Evolutionary conservation across 169 alveolate species (phyloP).

Genomic region (Plasmodium sp.): DNA sequence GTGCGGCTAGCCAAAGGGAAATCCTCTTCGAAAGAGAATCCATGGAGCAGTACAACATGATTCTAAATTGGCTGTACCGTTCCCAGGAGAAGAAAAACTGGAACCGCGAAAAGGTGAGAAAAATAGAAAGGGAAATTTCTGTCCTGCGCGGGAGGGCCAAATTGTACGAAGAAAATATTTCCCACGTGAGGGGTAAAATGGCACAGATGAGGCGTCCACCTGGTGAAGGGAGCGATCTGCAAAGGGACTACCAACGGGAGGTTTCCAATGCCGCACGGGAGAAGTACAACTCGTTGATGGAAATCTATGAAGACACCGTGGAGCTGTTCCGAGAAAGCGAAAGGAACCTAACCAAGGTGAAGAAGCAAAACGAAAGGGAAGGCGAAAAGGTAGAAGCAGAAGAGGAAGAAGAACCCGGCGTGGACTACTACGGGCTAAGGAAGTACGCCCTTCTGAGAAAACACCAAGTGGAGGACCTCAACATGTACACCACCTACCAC

Average conservation of each 20-base stretch:
- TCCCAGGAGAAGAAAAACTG: neutral
- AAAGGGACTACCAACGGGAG: neutral
- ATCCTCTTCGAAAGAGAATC: slow-evolving; percentile 4
- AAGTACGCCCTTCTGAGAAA: neutral
- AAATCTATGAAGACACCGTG: slow-evolving; percentile 9
- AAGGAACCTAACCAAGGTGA: neutral
- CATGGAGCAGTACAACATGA: neutral
- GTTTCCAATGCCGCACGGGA: neutral
- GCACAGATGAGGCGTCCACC: neutral
- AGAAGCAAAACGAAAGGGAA: slow-evolving; percentile 8
- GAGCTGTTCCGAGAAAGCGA: neutral
- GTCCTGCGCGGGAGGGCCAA: neutral
- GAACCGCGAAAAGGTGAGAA: slow-evolving; percentile 1
- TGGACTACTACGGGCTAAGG: neutral
- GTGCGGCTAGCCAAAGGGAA: neutral
- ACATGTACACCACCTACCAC: neutral
- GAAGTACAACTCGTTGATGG: neutral
- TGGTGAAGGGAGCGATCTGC: neutral
- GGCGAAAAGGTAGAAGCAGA: neutral
- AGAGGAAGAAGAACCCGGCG: neutral
- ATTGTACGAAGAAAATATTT: slow-evolving; percentile 17
- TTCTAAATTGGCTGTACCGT: neutral
- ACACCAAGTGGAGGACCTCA: neutral
- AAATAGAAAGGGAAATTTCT: slow-evolving; percentile 6
- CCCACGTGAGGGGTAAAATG: neutral